Evolutionary conservation across 495 filamentous ascomycete genomes (phyloP).

Genomic region (Trichoderma orchidacearum): DNA sequence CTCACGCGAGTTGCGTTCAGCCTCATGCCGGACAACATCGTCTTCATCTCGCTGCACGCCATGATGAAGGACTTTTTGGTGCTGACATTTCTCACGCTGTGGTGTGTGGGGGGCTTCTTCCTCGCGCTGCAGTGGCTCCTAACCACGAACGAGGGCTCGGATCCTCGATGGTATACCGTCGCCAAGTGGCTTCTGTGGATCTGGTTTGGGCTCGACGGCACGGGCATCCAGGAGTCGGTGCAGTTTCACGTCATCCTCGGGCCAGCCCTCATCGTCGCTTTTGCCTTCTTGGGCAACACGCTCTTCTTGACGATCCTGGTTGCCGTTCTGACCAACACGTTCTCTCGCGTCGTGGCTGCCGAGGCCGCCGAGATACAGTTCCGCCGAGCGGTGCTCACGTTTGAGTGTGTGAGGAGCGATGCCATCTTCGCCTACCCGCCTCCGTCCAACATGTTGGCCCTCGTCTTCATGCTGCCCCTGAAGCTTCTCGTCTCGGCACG

Average conservation of each 20-base stretch:
- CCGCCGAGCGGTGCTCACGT: constrained; percentile 46
- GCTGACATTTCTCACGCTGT: constrained; percentile 46
- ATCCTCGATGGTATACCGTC: constrained; percentile 34
- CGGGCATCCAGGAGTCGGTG: constrained; percentile 42
- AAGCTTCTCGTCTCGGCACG: constrained; percentile 39
- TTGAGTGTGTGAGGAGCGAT: constrained; percentile 53
- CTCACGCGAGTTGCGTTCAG: constrained; percentile 52
- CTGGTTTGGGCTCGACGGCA: constrained; percentile 57
- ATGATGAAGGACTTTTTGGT: constrained; percentile 54
- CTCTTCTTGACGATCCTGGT: constrained; percentile 57
- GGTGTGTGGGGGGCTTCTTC: constrained; percentile 53
- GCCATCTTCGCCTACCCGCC: constrained; percentile 49
- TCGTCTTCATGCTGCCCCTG: constrained; percentile 41
- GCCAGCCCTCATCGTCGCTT: constrained; percentile 45
- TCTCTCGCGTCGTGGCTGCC: constrained; percentile 46
- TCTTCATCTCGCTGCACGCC: constrained; percentile 49
- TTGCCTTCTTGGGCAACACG: constrained; percentile 53
- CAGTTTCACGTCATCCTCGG: constrained; percentile 46
- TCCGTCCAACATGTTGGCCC: constrained; percentile 49
- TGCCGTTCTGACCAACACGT: constrained; percentile 51
- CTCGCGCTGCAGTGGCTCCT: constrained; percentile 46
- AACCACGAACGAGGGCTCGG: constrained; percentile 7
- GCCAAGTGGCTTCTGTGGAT: constrained; percentile 58
- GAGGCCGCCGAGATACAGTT: constrained; percentile 50
- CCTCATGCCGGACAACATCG: constrained; percentile 53